Conservation (phyloP, 495 filamentous ascomycete species). For the Annulohypoxylon stygium region DNA sequence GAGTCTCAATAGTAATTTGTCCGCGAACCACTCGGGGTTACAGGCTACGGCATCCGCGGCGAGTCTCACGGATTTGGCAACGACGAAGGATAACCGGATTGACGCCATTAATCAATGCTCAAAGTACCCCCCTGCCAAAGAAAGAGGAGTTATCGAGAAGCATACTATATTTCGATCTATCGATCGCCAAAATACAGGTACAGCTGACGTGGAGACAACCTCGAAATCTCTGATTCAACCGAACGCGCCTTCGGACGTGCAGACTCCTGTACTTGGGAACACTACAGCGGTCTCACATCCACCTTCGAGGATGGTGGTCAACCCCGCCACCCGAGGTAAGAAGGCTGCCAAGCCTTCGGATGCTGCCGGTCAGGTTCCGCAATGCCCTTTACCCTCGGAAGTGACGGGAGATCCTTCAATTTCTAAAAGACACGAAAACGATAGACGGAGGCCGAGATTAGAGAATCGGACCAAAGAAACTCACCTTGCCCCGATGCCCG, state of each 20-base stretch:
- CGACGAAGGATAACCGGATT: neutral
- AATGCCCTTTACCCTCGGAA: conserved; percentile 54
- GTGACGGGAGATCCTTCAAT: conserved; percentile 9
- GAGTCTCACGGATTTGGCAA: neutral
- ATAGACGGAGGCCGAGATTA: conserved; percentile 30
- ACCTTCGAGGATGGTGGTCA: conserved; percentile 43
- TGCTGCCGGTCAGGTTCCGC: conserved; percentile 60
- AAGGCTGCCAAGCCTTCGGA: conserved; percentile 64
- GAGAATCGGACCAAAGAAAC: conserved; percentile 42
- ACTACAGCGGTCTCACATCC: conserved; percentile 20
- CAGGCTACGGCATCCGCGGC: conserved; percentile 7
- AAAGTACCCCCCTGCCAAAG: neutral
- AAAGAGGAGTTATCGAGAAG: neutral
- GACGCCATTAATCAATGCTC: neutral
- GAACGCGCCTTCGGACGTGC: conserved; percentile 8
- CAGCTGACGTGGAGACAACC: neutral
- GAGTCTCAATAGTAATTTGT: neutral
- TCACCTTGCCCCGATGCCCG: conserved; percentile 43
- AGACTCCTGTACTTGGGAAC: conserved; percentile 3
- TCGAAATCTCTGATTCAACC: conserved; percentile 7
- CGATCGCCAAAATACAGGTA: neutral
- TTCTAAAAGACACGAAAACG: conserved; percentile 19
- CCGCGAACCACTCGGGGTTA: conserved; percentile 6
- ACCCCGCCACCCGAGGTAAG: conserved; percentile 64
- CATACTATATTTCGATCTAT: neutral